Conservation (phyloP, 345 rosid species). For the Stellera chamaejasme region DNA sequence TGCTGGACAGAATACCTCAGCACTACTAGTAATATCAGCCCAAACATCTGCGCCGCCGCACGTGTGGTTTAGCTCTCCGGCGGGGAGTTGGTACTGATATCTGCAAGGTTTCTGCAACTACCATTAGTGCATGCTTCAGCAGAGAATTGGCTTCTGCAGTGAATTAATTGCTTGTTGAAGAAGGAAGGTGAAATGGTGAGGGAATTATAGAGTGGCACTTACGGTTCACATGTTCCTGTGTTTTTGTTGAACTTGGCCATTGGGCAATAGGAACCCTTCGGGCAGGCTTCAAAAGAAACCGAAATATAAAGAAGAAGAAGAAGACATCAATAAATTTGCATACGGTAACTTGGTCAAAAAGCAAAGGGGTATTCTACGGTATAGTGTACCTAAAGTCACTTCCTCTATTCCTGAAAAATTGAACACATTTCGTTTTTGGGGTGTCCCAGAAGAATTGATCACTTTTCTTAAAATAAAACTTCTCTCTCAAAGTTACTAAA, state of each 20-base stretch:
- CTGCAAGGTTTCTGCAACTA: conserved; percentile 54
- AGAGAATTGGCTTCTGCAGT: neutral
- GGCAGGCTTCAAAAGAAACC: conserved; percentile 63
- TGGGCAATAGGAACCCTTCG: conserved; percentile 91
- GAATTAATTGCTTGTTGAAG: neutral
- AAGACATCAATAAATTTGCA: too few species aligned
- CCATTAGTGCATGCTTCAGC: conserved; percentile 25
- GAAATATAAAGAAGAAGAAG: neutral
- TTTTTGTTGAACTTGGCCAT: conserved; percentile 50
- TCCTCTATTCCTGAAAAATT: too few species aligned
- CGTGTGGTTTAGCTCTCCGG: conserved; percentile 62
- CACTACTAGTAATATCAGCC: conserved; percentile 76
- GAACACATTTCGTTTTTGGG: too few species aligned
- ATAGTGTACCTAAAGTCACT: too few species aligned
- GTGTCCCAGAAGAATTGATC: too few species aligned
- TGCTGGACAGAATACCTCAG: conserved; percentile 82
- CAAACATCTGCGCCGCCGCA: conserved; percentile 96
- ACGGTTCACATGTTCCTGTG: conserved; percentile 97
- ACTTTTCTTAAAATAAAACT: too few species aligned
- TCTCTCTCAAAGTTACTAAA: too few species aligned
- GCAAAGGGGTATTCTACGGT: too few species aligned
- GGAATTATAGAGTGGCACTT: conserved; percentile 42
- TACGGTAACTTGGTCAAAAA: too few species aligned
- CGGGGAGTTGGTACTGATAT: conserved; percentile 82
- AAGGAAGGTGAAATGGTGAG: conserved; percentile 3